A percentile compares a stretch with the other conserved stretches of the same genome.
Evolutionary conservation across 805 yeast species (phyloP).

Genomic region (Jamesozyma jinghongensis): DNA sequence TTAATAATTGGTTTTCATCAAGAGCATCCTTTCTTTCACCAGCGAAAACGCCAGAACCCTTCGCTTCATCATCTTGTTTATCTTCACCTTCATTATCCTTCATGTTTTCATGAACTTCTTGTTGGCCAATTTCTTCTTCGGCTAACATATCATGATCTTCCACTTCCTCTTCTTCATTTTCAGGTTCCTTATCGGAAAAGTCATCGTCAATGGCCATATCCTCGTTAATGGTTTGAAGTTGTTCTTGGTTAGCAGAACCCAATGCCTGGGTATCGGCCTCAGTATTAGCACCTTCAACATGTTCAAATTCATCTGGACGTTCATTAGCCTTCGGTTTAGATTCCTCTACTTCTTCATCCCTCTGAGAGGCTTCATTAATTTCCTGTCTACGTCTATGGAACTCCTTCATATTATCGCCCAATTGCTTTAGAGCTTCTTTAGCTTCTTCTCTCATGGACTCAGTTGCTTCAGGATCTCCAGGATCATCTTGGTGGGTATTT

Average conservation of each 20-base stretch:
- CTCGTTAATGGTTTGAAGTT: constrained; percentile 65
- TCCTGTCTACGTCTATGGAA: constrained; percentile 87
- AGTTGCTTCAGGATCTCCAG: constrained; percentile 34
- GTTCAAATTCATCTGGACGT: constrained; percentile 80
- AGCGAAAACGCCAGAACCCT: constrained; percentile 41
- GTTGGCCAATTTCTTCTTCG: constrained; percentile 13
- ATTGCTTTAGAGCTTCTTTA: constrained; percentile 68
- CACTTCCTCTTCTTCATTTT: constrained; percentile 28
- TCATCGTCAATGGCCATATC: constrained; percentile 78
- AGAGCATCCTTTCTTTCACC: constrained; percentile 35
- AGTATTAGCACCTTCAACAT: constrained; percentile 70
- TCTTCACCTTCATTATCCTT: constrained; percentile 11
- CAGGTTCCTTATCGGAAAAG: constrained; percentile 23
- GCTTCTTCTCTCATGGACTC: constrained; percentile 59
- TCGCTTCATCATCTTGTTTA: constrained; percentile 27
- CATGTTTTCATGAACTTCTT: constrained; percentile 15
- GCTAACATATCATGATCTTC: constrained; percentile 25
- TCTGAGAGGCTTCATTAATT: constrained; percentile 56
- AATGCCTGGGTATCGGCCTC: constrained; percentile 82
- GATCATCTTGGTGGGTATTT: constrained; percentile 36
- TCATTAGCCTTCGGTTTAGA: constrained; percentile 43
- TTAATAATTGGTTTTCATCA: constrained; percentile 7
- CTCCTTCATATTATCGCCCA: constrained; percentile 88
- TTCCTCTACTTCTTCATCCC: constrained; percentile 38
- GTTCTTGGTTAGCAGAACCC: constrained; percentile 81